Base-by-base conservation (phyloP, 148 eudicot genomes). In the Vaccinium myrtillus region DNA sequence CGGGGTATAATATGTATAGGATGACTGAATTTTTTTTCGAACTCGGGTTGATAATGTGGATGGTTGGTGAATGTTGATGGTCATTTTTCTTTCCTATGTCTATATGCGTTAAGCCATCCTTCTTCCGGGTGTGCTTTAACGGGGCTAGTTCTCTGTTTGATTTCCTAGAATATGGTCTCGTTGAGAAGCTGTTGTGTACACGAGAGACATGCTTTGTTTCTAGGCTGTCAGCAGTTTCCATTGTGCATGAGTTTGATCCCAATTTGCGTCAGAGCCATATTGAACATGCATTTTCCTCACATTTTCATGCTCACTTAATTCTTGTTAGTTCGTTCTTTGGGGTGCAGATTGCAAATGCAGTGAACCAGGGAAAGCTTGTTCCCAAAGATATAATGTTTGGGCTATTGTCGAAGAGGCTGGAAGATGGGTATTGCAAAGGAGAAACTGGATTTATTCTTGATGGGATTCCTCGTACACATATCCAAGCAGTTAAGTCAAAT, bases 371-470 rank as follows among this genome's bases (percentile, higher is more conserved):
- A 21, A 81, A 87, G 48, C 82, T 84, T 54, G 89, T 87, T 77
- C 87, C 89, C 7, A 87, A 87, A 80, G 86, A 83, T 43, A 84
- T 84, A 39, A 84, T 87, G 49, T 87, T 87, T 48, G 89, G 85
- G 74, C 77, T 87, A 14, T 77, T 87, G 82, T 87, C 89, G 19
- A 87, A 84, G 82, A 84, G 86, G 76, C 55, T 87, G 82, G 85
- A 84, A 80, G 84, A 84, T 39, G 89, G 89, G 54, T 55, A 81
- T 16, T 23, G 18, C 46, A 76, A 79, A 81, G 87, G 89, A 50
- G 87, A 87, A 80, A 79, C 75, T 49, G 89, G 89, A 83, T 87
- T 87, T 74, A 84, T 87, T 81, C 77, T 87, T 53, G 84, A 87
- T 15, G 89, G 89, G 59, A 75, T 87, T 78, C 89, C 84, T 67